Base-by-base conservation (phyloP, 208 protist species). In the Trypanosoma brucei region DNA sequence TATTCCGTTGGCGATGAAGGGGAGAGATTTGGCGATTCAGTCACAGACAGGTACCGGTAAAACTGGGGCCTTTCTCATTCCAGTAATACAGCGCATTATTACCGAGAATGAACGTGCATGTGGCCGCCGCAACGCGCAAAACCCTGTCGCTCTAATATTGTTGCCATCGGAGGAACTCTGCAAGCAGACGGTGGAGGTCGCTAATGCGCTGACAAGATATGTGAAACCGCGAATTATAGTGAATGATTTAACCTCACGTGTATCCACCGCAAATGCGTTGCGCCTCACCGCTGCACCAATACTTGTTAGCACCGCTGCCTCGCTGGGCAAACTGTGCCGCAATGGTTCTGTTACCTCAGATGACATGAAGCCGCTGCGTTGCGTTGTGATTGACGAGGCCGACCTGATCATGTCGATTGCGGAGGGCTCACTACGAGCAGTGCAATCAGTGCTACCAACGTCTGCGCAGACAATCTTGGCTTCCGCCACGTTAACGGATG, bases 161-260 rank as follows among this genome's bases (percentile, higher is more conserved):
- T 87, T 98, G 9, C 97, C 97, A 6, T 98, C 97, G 5, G 83
- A 95, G 14, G 97, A 99, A 70, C 75, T 99, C 40, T 98, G 95
- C 72, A 85, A 95, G 68, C 97, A 98, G 78, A 97, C 95, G 33
- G 78, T 74, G 36, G 84, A 94, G 70, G 84, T 83, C n/a, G 83
- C 75, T 9, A 67, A 70, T 39, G 74, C 62, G 35, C 68, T 97
- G 11, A 64, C 82, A 31, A 94, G 89, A 60, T 93, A 89, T 61
- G 62, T 94, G 3, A 86, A 83, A 62, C 88, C 87, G 50, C 81
- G 85, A 40, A 46, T 97, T 34, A 63, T 80, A 39, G 76, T 96
- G 36, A 87, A 94, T 57, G 94, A 97, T 70, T 70, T 97, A 31
- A 83, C 80, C 30, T 70, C 59, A 1, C 74, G 81, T 49, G 81